Base-by-base conservation (phyloP, 2,329 filamentous ascomycete genomes). In the Aspergillus proliferans region DNA sequence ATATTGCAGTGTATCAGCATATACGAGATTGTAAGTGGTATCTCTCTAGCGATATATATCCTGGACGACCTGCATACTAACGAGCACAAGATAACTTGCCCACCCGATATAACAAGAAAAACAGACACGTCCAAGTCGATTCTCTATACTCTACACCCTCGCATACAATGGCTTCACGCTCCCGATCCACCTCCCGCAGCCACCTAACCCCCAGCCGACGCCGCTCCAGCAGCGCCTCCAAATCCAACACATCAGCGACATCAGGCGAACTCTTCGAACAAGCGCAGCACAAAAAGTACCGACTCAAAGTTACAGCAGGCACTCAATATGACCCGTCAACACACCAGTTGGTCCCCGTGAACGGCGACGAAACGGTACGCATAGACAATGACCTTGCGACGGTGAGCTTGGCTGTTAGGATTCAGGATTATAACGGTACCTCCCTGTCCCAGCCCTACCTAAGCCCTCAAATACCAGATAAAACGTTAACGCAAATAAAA, bases 221-320 rank as follows among this genome's bases (percentile, higher is more conserved):
- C 14, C n/a, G 34, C 18, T 36, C 34, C 7, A 36, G 34, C 38
- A 40, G 38, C 41, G 26, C 30, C 33, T 33, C 36, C 10, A 18
- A 28, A 18, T 15, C 19, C 26, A 49, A 39, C 2, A 24, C 46
- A 46, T 9, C 34, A 19, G 24, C 15, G n/a, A 39, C 24, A 7
- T 40, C 26, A 10, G 24, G 45, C 8, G 18, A 28, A n/a, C 15
- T 21, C 10, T 40, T 40, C 38, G 19, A 21, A 4, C 34, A 52
- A 21, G 30, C 53, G 34, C 33, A 40, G 38, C 10, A 18, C 15
- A 40, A 40, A 4, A 57, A 61, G 36, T 95, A 93, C 69, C 79
- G 88, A 45, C 78, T 97, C 53, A 82, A 81, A 57, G 85, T 96
- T 48, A 94, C 89, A 0, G 88, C 88, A 1, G 92, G 92, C 2